These are phyloP conservation scores for Anthoceros angustus DNA, from an alignment of 225 moss, liverwort and hornwort species.

Conservation along the genomic window DNA sequence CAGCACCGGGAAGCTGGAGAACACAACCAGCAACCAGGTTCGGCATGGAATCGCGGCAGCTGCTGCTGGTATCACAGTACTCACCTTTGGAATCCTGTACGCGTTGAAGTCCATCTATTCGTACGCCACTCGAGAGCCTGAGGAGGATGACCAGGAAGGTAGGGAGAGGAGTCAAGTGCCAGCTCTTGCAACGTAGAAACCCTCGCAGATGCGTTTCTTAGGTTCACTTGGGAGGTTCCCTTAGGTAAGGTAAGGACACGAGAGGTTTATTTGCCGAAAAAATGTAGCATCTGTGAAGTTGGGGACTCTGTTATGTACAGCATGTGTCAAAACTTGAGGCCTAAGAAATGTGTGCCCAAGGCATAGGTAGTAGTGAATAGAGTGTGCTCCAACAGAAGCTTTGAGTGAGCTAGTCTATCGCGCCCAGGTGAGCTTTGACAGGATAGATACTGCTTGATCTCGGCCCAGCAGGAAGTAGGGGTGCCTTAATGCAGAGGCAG, in stretches of 20 bases:
- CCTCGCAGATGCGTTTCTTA: background rate
- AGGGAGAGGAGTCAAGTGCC: background rate
- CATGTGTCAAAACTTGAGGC: no score
- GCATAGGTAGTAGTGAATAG: no score
- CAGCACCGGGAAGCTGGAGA: slow-evolving; percentile 12
- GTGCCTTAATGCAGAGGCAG: slow-evolving; percentile 57
- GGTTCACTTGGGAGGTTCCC: background rate
- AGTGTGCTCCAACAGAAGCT: no score
- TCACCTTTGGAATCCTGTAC: background rate
- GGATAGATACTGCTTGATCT: slow-evolving; percentile 50
- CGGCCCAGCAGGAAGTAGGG: slow-evolving; percentile 67
- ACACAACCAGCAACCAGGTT: slow-evolving; percentile 17
- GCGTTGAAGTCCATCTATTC: background rate
- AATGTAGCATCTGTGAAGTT: no score
- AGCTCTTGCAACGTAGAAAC: background rate
- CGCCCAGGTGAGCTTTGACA: slow-evolving; percentile 42
- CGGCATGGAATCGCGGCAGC: background rate
- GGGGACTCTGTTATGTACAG: no score
- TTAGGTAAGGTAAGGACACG: background rate
- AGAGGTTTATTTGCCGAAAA: no score
- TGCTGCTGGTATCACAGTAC: background rate
- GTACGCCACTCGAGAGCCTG: background rate
- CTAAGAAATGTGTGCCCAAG: no score
- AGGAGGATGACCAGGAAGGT: background rate
- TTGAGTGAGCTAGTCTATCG: background rate